Conservation (phyloP, 495 filamentous ascomycete species). For the Hypoxylon lienhwacheense region DNA sequence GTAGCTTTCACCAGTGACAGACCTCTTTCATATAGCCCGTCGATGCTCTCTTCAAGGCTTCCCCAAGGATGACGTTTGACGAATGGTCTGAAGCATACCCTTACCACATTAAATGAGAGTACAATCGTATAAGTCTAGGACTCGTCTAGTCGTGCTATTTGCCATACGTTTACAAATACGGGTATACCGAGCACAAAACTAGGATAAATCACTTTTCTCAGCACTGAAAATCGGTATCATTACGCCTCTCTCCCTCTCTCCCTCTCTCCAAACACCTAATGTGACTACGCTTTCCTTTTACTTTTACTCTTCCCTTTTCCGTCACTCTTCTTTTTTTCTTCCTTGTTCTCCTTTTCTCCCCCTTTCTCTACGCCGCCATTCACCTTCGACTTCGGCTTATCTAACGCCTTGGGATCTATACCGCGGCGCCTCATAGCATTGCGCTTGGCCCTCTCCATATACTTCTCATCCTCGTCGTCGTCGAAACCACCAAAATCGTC, state of each 20-base stretch:
- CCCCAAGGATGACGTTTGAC: too few species aligned
- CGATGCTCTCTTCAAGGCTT: too few species aligned
- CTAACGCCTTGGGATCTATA: conserved; percentile 54
- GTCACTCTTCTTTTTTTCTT: conserved; percentile 29
- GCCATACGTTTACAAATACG: too few species aligned
- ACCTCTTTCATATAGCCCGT: too few species aligned
- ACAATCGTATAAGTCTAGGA: too few species aligned
- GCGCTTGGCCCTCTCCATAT: conserved; percentile 72
- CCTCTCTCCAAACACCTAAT: too few species aligned
- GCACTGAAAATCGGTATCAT: too few species aligned
- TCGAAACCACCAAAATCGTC: conserved; percentile 87
- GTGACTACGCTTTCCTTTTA: conserved; percentile 7
- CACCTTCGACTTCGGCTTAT: conserved; percentile 40
- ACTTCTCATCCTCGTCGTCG: conserved; percentile 75
- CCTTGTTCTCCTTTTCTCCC: conserved; percentile 28
- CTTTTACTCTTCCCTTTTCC: conserved; percentile 22
- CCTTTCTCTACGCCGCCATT: conserved; percentile 25
- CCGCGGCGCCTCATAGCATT: conserved; percentile 59
- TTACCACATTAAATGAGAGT: too few species aligned
- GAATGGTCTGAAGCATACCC: too few species aligned
- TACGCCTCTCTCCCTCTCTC: conserved; percentile 20
- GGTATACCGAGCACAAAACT: conserved; percentile 5
- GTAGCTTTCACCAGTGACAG: too few species aligned
- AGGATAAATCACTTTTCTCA: too few species aligned
- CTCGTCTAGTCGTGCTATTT: too few species aligned